Evolutionary conservation across 2,329 filamentous ascomycete genomes (phyloP).

Genomic region (Microascus cirrosus): DNA sequence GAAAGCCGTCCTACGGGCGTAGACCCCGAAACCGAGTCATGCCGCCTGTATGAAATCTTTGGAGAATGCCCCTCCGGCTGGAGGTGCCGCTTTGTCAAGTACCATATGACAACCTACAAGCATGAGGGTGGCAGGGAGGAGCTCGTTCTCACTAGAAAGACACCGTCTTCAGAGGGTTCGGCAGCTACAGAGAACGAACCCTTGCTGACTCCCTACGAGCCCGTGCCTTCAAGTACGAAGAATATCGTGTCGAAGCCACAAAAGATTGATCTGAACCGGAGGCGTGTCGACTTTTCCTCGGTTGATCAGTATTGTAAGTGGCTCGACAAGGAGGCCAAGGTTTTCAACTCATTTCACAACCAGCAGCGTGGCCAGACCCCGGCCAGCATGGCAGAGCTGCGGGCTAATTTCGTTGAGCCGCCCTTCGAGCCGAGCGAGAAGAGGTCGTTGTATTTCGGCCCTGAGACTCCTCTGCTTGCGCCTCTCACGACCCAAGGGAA

Average conservation of each 20-base stretch:
- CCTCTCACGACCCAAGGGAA: slow-evolving; percentile 96
- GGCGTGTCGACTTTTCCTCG: slow-evolving; percentile 57
- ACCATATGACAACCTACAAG: slow-evolving; percentile 74
- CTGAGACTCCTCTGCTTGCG: slow-evolving; percentile 86
- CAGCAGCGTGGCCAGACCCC: slow-evolving; percentile 26
- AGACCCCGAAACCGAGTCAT: slow-evolving; percentile 51
- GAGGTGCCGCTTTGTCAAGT: slow-evolving; percentile 86
- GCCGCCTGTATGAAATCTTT: slow-evolving; percentile 67
- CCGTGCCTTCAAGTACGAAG: slow-evolving; percentile 21
- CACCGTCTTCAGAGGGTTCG: slow-evolving; percentile 19
- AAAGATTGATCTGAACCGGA: slow-evolving; percentile 67
- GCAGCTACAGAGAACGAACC: slow-evolving; percentile 15
- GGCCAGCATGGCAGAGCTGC: slow-evolving; percentile 51
- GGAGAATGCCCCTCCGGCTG: slow-evolving; percentile 77
- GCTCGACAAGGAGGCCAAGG: slow-evolving; percentile 53
- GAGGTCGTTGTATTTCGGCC: slow-evolving; percentile 82
- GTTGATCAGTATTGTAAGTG: slow-evolving; percentile 69
- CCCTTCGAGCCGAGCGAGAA: slow-evolving; percentile 90
- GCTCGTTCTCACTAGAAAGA: slow-evolving; percentile 52
- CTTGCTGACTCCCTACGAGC: slow-evolving; percentile 21
- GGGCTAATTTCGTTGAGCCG: slow-evolving; percentile 73
- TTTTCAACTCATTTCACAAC: slow-evolving; percentile 26
- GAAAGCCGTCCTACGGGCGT: slow-evolving; percentile 72
- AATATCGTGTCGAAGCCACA: slow-evolving; percentile 61
- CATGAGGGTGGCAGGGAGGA: slow-evolving; percentile 74